Evolutionary conservation across 805 yeast species (phyloP).

Genomic region (Teunomyces panamensis): DNA sequence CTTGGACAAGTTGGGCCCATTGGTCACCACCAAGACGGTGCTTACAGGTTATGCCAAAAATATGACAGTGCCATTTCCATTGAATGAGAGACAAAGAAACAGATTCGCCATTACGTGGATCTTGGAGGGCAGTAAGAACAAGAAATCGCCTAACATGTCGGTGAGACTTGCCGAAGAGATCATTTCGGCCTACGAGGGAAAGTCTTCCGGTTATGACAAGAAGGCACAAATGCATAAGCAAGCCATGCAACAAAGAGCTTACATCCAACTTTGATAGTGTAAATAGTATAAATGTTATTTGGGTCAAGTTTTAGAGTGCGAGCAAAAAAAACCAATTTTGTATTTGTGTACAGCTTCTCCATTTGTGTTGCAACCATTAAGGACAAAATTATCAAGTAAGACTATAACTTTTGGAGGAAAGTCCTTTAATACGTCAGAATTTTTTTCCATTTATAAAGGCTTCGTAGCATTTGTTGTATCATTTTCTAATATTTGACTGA

Average conservation of each 20-base stretch:
- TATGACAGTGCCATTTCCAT: conserved; percentile 76
- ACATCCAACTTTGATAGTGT: conserved; percentile 29
- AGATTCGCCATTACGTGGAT: conserved; percentile 92
- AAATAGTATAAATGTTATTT: conserved; percentile 11
- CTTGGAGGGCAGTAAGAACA: conserved; percentile 74
- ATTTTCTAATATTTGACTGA: neutral
- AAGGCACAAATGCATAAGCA: conserved; percentile 77
- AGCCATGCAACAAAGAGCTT: conserved; percentile 88
- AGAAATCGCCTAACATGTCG: conserved; percentile 75
- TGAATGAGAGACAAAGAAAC: conserved; percentile 76
- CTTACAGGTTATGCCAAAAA: conserved; percentile 86
- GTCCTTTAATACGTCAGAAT: no score
- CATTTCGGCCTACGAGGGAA: conserved; percentile 70
- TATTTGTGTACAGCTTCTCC: neutral
- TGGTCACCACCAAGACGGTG: conserved; percentile 71
- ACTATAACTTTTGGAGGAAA: no score
- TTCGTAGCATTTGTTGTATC: neutral
- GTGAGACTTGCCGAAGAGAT: conserved; percentile 93
- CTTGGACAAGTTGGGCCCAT: conserved; percentile 79
- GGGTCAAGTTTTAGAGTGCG: neutral
- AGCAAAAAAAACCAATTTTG: neutral
- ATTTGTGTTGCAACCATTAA: no score
- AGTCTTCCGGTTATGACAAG: conserved; percentile 80
- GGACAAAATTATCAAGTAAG: no score
- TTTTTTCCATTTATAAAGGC: no score